phyloP scores from a whole-genome alignment of 78 protist genomes.

The Guillardia theta region DNA sequence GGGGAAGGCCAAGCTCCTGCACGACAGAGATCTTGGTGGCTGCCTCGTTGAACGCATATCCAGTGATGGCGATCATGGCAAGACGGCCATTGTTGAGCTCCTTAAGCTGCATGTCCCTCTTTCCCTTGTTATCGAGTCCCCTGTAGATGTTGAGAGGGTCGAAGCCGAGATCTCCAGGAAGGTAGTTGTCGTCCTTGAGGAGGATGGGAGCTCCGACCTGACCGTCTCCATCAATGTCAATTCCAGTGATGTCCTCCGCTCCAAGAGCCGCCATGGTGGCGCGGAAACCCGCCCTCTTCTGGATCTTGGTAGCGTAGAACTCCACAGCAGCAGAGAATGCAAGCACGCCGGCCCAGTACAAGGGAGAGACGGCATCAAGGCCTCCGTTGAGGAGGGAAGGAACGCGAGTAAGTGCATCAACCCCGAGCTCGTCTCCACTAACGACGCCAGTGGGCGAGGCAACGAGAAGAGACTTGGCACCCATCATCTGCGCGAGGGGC shows the following conservation, averaged over 20 bases:
- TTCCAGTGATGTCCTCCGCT: not conserved
- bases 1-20: not conserved
- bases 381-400: constrained; percentile 39
- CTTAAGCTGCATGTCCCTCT: constrained; percentile 15
- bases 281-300: not conserved
- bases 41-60: constrained; percentile 35
- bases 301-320: constrained; percentile 39
- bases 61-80: constrained; percentile 54
- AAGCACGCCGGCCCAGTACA: not conserved
- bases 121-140: not conserved
- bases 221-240: constrained; percentile 11
- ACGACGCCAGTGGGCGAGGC: not conserved
- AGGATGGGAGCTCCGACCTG: constrained; percentile 20
- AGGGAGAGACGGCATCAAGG: not conserved
- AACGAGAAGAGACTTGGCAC: not conserved
- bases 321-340: not conserved
- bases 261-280: not conserved
- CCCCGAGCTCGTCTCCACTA: not conserved
- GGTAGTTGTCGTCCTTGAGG: not conserved
- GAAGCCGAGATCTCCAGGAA: not conserved
- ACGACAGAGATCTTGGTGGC: constrained; percentile 18
- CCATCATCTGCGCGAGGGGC: not conserved
- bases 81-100: constrained; percentile 45
- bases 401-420: not conserved
- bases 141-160: constrained; percentile 6